Conservation (phyloP, 75 land plant genomes). For the Cryptomeria japonica region DNA sequence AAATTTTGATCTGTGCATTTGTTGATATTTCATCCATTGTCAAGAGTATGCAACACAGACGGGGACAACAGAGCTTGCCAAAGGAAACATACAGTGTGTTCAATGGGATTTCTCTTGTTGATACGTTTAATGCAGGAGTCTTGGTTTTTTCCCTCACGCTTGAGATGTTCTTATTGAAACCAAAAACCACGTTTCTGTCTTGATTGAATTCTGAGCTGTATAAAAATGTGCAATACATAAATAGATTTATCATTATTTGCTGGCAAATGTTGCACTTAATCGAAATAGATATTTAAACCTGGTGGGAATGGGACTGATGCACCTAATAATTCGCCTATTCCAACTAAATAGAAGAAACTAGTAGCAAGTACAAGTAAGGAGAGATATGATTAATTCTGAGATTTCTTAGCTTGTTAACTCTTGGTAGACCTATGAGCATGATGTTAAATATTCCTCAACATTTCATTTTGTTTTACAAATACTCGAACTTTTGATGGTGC, state of each 20-base stretch:
- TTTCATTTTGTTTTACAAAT: background rate
- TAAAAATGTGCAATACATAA: background rate
- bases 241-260: background rate
- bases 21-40: too few relatives aligned
- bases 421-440: background rate
- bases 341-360: background rate
- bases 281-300: background rate
- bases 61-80: too few relatives aligned
- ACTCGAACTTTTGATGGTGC: constrained; percentile 24
- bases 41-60: too few relatives aligned
- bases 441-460: background rate
- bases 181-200: background rate
- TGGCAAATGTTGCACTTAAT: background rate
- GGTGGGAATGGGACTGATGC: background rate
- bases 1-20: background rate
- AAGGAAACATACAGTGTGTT: too few relatives aligned
- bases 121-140: too few relatives aligned
- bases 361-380: background rate
- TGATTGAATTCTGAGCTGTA: background rate
- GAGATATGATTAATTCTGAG: background rate
- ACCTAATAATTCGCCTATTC: background rate
- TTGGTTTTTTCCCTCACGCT: too few relatives aligned
- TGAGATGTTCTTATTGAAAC: background rate
- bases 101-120: too few relatives aligned
- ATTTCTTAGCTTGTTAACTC: background rate